Base-by-base conservation (phyloP, 148 eudicot genomes). In the Polygonum maritimum region DNA sequence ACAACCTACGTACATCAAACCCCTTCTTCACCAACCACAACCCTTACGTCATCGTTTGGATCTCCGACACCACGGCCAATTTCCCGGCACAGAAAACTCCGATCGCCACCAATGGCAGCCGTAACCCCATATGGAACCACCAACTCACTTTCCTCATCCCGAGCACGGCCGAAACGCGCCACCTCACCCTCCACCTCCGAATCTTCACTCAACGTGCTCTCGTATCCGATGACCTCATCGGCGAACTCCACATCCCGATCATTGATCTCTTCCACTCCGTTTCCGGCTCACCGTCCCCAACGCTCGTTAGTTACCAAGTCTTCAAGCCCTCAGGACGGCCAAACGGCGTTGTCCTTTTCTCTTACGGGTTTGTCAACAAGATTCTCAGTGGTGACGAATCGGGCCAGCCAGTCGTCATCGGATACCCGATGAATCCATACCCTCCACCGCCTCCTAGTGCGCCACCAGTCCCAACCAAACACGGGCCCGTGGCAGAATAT, bases 241-340 rank as follows among this genome's bases (percentile, higher is more conserved):
- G 98, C 10, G 87, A 89, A 71, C 88, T 93, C 7, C 78, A 75
- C 65, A 89, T 88, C n/a, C 87, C 96, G 18, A 21, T 91, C 13
- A 76, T 75, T 11, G 90, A 92, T 15, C 84, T 92, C 55, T 60
- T 45, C 48, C 81, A 74, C 36, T 39, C 4, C 3, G 0, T 39
- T 39, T 39, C 41, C 41, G 6, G 4, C 7, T 39, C 41, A 4
- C 41, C 41, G 3, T 31, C 16, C 0, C 31, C 26, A 26, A 78
- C 71, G 19, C 62, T 87, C 38, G 81, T 85, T 39, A 85, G 89
- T 14, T 92, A 92, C 58, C 92, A 90, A 77, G 86, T 92, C 1
- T 71, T 84, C 44, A 87, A 82, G 71, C 84, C 85, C 1, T 83
- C 85, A 0, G 93, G 93, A 0, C 85, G 76, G 38, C 85, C 89